phyloP scores from a whole-genome alignment of 352 stramenopile species.

The Plasmopara muralis region DNA sequence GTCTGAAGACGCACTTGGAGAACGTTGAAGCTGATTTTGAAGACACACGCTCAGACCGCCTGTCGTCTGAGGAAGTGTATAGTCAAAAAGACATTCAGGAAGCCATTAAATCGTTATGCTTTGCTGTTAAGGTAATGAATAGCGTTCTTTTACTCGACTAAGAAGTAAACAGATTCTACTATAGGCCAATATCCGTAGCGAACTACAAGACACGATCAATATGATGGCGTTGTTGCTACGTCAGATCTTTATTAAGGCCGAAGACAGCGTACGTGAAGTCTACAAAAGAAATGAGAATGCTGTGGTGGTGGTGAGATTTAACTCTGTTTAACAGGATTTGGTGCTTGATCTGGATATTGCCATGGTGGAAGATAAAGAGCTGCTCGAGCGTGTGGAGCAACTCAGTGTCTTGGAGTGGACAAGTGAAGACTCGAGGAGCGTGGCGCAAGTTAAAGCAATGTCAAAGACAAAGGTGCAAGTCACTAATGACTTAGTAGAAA shows the following conservation, averaged over 20 bases:
- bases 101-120: conserved; percentile 67
- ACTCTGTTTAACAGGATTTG: conserved; percentile 32
- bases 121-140: conserved; percentile 56
- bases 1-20: conserved; percentile 65
- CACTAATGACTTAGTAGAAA: conserved; percentile 10
- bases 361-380: conserved; percentile 63
- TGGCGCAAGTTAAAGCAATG: conserved; percentile 17
- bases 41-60: conserved; percentile 72
- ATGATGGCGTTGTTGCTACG: conserved; percentile 82
- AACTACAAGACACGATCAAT: conserved; percentile 80
- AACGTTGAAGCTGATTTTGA: conserved; percentile 83
- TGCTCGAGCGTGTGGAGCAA: conserved; percentile 71
- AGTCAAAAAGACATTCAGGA: conserved; percentile 79
- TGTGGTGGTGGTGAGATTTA: background rate
- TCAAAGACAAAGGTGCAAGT: conserved; percentile 19
- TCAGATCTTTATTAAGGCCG: conserved; percentile 69
- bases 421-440: conserved; percentile 26
- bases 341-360: conserved; percentile 65
- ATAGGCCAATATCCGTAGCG: conserved; percentile 64
- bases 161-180: background rate
- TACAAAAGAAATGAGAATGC: background rate
- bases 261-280: conserved; percentile 40
- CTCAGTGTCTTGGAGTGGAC: conserved; percentile 70
- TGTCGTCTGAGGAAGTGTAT: conserved; percentile 78
- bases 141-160: background rate